Evolutionary conservation across 1,139 yeast species (phyloP), one percentile per base, ranked within the genome.

Genomic region (Saccharomycopsis hybrid): DNA sequence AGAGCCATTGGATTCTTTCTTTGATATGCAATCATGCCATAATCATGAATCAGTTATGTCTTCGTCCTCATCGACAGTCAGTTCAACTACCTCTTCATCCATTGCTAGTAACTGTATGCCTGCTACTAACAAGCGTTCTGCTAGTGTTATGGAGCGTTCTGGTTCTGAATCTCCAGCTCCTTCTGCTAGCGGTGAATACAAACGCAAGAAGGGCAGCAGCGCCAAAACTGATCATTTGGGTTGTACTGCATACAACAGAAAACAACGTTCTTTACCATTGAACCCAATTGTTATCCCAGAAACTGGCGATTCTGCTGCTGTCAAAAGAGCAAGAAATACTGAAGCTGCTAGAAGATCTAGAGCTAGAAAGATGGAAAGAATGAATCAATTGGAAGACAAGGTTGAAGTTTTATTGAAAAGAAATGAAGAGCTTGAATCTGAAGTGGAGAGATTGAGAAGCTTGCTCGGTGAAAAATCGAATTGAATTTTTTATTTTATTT

Each of bases 271-370:
- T 54, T 60, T 70, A 41, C 83, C 87, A 13, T 75, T 89, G 64
- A 74, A 77, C 55, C 96, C 96, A 11, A 74, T 85, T 51, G 72
- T 73, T 52, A 68, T 81, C 50, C 76, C 77, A 38, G 72, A 73
- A 38, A 71, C 74, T 37, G 66, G 65, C 49, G 96, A 89, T 67
- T 80, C 83, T 27, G 77, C 76, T 53, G 78, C 88, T 48, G 64
- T 86, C 62, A 87, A 90, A 66, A 81, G 98, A 62, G 97, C 97
- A 41, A 81, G 90, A 66, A 90, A 90, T 74, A 90, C 97, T 28
- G 96, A 89, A 66, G 97, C 97, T 55, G 97, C 97, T 13, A 81
- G 97, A 67, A 78, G 97, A 64, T 88, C 97, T 43, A 77, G 97
- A 60, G 96, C 96, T 41, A 81, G 96, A 68, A 88, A 89, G 70